Evolutionary conservation across 805 yeast genomes (phyloP).

Genomic region (Ogataea parapolymorpha): DNA sequence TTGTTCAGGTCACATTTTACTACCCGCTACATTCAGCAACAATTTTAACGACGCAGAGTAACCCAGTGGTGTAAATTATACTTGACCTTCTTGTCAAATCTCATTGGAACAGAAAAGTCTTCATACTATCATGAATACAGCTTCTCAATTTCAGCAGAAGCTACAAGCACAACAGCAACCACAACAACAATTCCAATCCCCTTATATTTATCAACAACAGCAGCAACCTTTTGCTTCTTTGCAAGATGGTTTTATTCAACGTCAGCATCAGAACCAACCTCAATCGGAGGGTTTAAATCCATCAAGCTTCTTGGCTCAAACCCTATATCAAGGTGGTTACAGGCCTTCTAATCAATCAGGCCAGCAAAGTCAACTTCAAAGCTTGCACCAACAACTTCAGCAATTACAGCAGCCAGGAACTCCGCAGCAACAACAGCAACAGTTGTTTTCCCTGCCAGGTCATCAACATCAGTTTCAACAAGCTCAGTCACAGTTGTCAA

Average conservation of each 20-base stretch:
- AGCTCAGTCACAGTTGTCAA: constrained; percentile 10
- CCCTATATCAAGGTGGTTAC: constrained; percentile 39
- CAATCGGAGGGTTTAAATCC: constrained; percentile 31
- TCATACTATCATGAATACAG: constrained; percentile 1
- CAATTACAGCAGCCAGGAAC: constrained; percentile 28
- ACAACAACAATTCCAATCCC: constrained; percentile 9
- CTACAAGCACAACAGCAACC: constrained; percentile 16
- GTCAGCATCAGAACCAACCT: constrained; percentile 23
- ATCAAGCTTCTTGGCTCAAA: constrained; percentile 38
- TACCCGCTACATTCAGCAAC: too few species aligned
- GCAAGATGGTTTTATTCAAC: constrained; percentile 24
- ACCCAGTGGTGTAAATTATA: too few species aligned
- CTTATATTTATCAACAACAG: constrained; percentile 11
- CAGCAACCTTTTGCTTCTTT: constrained; percentile 18
- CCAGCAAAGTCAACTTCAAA: constrained; percentile 25
- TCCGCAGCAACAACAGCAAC: constrained; percentile 25
- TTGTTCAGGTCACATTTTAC: neutral
- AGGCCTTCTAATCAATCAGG: constrained; percentile 30
- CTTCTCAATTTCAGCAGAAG: constrained; percentile 7
- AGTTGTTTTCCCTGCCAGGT: constrained; percentile 21
- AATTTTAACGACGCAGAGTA: too few species aligned
- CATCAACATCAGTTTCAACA: constrained; percentile 31
- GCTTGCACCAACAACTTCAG: constrained; percentile 25
- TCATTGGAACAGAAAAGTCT: neutral
- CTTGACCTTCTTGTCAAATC: neutral